phyloP scores from a whole-genome alignment of 192 early-diverging fungal species.

The Backusella liffmaniae region DNA sequence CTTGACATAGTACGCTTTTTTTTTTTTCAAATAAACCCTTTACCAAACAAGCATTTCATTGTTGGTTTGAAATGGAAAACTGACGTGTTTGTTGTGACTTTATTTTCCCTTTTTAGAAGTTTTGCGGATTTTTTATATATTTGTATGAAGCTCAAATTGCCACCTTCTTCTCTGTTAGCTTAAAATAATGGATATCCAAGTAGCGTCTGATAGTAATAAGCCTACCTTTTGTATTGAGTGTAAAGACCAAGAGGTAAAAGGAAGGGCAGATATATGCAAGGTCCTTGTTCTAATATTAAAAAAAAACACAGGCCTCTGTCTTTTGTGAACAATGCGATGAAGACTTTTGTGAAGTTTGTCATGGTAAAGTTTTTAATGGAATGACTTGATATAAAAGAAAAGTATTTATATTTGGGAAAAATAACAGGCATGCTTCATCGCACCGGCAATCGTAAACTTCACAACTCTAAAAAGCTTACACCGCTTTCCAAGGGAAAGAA shows the following conservation, averaged over 20 bases:
- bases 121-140: not conserved
- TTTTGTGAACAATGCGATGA: slow-evolving; percentile 88
- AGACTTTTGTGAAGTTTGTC: slow-evolving; percentile 94
- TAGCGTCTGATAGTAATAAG: not conserved
- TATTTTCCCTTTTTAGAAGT: not conserved
- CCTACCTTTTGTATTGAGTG: slow-evolving; percentile 79
- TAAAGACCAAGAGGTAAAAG: slow-evolving; percentile 63
- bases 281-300: slow-evolving; percentile 55
- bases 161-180: not conserved
- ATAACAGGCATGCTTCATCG: slow-evolving; percentile 69
- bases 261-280: slow-evolving; percentile 67
- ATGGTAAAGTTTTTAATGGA: slow-evolving; percentile 30
- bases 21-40: too few relatives aligned
- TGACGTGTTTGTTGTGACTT: not conserved
- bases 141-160: not conserved
- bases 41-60: too few relatives aligned
- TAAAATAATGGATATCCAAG: slow-evolving; percentile 6
- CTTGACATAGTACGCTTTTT: too few relatives aligned
- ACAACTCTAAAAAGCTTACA: slow-evolving; percentile 45
- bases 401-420: not conserved
- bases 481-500: not conserved
- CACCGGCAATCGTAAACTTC: slow-evolving; percentile 66
- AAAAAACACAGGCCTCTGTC: slow-evolving; percentile 44
- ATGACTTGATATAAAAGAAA: not conserved
- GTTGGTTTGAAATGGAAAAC: not conserved